Percentiles rank a stretch among this genome's conserved stretches.
These are phyloP conservation scores for Hippophae rhamnoides DNA, from an alignment of 306 rosid species.

Conservation along the genomic window DNA sequence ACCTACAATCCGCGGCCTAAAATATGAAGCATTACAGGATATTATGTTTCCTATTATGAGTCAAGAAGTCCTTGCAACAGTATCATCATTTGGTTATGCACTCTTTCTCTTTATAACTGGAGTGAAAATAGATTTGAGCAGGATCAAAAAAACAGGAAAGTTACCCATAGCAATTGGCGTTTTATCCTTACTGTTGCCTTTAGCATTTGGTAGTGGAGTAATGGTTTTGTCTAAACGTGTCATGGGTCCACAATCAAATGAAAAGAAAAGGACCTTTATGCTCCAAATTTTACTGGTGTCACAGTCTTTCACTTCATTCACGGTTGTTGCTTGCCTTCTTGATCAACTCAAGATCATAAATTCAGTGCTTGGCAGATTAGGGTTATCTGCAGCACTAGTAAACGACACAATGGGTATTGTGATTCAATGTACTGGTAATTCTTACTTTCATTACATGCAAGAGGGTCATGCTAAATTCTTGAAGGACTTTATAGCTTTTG, in stretches of 20 bases:
- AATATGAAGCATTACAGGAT: background rate
- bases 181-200: constrained; percentile 28
- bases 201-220: constrained; percentile 14
- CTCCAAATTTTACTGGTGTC: constrained; percentile 9
- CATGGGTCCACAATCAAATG: too few species aligned
- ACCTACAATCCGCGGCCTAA: background rate
- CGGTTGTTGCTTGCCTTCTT: constrained; percentile 35
- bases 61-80: constrained; percentile 34
- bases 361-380: constrained; percentile 54
- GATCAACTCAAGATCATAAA: constrained; percentile 49
- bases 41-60: constrained; percentile 22
- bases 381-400: constrained; percentile 37
- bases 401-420: constrained; percentile 26
- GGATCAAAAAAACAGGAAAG: constrained; percentile 27
- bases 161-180: constrained; percentile 28
- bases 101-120: constrained; percentile 52
- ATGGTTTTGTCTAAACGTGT: background rate
- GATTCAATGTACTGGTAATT: too few species aligned
- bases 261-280: too few species aligned
- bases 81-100: constrained; percentile 43
- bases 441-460: background rate
- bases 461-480: background rate
- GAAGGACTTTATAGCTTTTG: background rate
- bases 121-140: constrained; percentile 47
- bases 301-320: constrained; percentile 31